phyloP scores from a whole-genome alignment of 2,329 filamentous ascomycete genomes.

The Phyllachora maydis region DNA sequence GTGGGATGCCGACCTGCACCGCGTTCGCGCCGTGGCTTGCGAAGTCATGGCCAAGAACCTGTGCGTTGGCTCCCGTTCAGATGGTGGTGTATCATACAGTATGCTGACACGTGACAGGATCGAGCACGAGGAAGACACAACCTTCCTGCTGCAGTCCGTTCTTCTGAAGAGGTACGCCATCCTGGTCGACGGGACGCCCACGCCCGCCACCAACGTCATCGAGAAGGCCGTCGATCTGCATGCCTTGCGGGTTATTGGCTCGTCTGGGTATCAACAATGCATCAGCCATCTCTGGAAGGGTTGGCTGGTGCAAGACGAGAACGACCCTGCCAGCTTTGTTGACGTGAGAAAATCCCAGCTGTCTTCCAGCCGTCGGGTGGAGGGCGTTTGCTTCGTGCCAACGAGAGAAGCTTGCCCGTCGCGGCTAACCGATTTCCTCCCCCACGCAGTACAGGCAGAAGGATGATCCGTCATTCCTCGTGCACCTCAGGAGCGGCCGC shows the following conservation, averaged over 20 bases:
- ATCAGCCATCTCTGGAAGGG: conserved; percentile 84
- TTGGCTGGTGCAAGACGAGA: conserved; percentile 90
- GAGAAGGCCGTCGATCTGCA: conserved; percentile 90
- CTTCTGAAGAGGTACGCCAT: conserved; percentile 81
- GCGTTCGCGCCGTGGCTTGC: conserved; percentile 60
- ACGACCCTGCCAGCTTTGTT: conserved; percentile 75
- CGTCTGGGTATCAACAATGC: conserved; percentile 89
- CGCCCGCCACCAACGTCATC: conserved; percentile 65
- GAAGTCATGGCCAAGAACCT: conserved; percentile 78
- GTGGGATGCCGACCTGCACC: conserved; percentile 78
- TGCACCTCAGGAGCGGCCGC: conserved; percentile 80
- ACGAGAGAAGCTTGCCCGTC: too few relatives aligned
- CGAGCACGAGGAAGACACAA: conserved; percentile 60
- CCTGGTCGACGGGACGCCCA: conserved; percentile 48
- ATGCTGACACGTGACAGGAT: conserved; percentile 31
- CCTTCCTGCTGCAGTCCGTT: conserved; percentile 61
- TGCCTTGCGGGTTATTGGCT: conserved; percentile 71
- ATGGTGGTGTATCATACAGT: not conserved
- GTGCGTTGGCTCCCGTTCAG: conserved; percentile 13
- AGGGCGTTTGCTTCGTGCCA: too few relatives aligned
- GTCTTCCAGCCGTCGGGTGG: too few relatives aligned
- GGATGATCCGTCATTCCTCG: conserved; percentile 55
- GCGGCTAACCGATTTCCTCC: too few relatives aligned
- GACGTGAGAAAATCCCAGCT: too few relatives aligned
- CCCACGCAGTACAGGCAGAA: conserved; percentile 75